Evolutionary conservation across 2,329 filamentous ascomycete species (phyloP).

Genomic region (Paraphoma sp.): DNA sequence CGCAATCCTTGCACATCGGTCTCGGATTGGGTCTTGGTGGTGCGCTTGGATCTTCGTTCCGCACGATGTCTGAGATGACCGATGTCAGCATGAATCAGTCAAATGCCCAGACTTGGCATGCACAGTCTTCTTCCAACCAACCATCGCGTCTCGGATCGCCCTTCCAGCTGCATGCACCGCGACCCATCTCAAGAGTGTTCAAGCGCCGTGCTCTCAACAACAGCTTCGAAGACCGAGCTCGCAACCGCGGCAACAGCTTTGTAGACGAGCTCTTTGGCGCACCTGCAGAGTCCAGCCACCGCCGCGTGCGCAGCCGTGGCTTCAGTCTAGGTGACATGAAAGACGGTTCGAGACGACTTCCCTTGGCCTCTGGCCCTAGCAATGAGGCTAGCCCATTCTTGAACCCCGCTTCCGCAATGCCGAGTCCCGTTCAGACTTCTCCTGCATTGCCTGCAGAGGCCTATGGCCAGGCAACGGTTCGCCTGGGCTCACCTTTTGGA

Average conservation of each 20-base stretch:
- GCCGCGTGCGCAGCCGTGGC: constrained; percentile 66
- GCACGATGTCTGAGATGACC: constrained; percentile 36
- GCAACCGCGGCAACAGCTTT: constrained; percentile 48
- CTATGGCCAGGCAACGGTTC: constrained; percentile 49
- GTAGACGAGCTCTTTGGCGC: constrained; percentile 55
- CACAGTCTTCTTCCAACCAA: constrained; percentile 28
- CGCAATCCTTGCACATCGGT: constrained; percentile 57
- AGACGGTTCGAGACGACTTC: constrained; percentile 57
- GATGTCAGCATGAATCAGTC: constrained; percentile 33
- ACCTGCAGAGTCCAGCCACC: constrained; percentile 58
- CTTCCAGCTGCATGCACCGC: constrained; percentile 60
- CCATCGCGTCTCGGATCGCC: constrained; percentile 57
- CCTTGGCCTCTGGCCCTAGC: constrained; percentile 62
- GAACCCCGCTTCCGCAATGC: constrained; percentile 25
- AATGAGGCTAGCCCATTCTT: constrained; percentile 39
- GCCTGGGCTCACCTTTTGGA: constrained; percentile 57
- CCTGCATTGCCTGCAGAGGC: constrained; percentile 21
- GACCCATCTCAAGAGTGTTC: constrained; percentile 59
- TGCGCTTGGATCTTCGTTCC: constrained; percentile 54
- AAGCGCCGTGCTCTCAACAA: constrained; percentile 65
- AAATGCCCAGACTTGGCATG: constrained; percentile 44
- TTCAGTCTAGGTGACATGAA: constrained; percentile 66
- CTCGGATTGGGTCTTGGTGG: constrained; percentile 52
- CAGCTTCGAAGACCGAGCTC: constrained; percentile 57
- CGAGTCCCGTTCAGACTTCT: constrained; percentile 32